Evolutionary conservation across 257 asterid species (phyloP), one percentile per base, ranked within the genome.

Genomic region (Solanum raphanifolium): DNA sequence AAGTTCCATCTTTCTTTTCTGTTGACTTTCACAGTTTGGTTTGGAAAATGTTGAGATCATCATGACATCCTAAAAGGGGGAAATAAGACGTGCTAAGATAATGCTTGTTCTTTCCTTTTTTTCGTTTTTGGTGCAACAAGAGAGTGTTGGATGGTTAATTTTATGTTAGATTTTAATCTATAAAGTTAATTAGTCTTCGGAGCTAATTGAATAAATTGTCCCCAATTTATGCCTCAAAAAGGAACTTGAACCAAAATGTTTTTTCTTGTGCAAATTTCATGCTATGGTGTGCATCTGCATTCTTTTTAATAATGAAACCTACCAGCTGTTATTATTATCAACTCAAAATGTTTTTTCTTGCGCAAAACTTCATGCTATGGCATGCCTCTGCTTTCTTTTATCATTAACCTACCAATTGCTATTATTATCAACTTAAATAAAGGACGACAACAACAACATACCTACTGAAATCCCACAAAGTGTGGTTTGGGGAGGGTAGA

Each of bases 1-100:
- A 94, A 94, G 98, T 90, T 86, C 78, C 83, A 72, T 76, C 34
- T 72, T 88, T 87, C 38, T 71, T 29, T 43, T 29, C 65, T 46
- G 41, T 46, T 81, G 41, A 81, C 27, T 15, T 43, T 81, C 18
- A 81, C 27, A 46, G 46, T 46, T 48, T 81, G 66, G 39, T 46
- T 27, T 9, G 68, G 68, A 46, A 69, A 79, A 81, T 9, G 66
- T 34, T 81, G 25, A 8, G 65, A 81, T 46, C 65, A 25, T 78
- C 23, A 41, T 41, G 65, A 78, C 36, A 78, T 15, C 60, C 60
- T 15, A 39, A 7, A 39, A 39, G n/a, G 34, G 34, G 58, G 2
- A 74, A 36, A 71, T 8, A 16, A 74, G 31, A 75, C 21, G 32
- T 81, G 68, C 65, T 41, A 25, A 41, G 62, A 39, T 78, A 39